phyloP scores from a whole-genome alignment of 169 alveolate species.

The Plasmodium inui region DNA sequence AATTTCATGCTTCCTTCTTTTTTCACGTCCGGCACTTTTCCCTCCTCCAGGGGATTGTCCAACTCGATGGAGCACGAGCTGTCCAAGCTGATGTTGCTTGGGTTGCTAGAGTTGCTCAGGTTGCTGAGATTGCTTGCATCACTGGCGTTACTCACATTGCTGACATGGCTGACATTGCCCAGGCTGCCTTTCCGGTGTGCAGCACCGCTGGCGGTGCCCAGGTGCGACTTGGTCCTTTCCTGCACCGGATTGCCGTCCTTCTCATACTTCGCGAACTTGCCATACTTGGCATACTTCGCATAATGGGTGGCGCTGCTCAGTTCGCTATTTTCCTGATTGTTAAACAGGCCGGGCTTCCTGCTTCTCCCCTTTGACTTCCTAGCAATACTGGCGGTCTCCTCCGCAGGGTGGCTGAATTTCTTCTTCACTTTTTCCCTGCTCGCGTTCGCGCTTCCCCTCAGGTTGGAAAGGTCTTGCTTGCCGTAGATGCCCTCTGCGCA shows the following conservation, averaged over 20 bases:
- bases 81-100: slow-evolving; percentile 40
- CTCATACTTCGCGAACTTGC: neutral
- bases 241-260: neutral
- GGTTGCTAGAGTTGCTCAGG: slow-evolving; percentile 28
- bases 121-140: neutral
- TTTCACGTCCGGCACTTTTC: neutral
- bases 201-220: neutral
- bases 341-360: neutral
- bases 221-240: neutral
- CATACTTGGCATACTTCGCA: neutral
- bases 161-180: neutral
- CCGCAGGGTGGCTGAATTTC: neutral
- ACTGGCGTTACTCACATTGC: neutral
- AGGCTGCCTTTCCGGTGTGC: neutral
- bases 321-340: slow-evolving; percentile 18
- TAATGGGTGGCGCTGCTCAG: neutral
- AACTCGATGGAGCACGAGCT: slow-evolving; percentile 52
- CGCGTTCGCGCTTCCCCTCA: neutral
- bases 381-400: neutral
- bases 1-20: slow-evolving; percentile 20
- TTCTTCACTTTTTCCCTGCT: slow-evolving; percentile 2
- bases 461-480: neutral
- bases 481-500: neutral
- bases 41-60: neutral
- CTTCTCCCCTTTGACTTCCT: neutral